Evolutionary conservation across 352 stramenopile species (phyloP).

Genomic region (Phytophthora rubi): DNA sequence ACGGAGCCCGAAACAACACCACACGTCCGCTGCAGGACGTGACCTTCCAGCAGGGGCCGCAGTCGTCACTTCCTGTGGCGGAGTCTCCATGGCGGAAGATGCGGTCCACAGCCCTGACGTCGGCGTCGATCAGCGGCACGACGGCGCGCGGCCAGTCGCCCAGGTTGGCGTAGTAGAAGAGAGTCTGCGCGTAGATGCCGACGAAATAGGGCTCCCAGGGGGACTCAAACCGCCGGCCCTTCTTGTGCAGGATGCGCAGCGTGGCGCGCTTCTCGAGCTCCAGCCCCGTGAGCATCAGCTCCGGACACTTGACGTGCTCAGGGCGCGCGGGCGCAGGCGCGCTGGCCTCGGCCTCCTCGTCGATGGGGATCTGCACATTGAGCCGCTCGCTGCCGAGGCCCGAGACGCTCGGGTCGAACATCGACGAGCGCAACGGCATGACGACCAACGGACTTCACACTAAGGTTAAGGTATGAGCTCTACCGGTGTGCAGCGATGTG

Average conservation of each 20-base stretch:
- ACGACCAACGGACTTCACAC: neutral
- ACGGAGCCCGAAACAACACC: slow-evolving; percentile 69
- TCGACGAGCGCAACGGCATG: slow-evolving; percentile 28
- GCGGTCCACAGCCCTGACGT: slow-evolving; percentile 61
- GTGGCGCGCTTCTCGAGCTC: slow-evolving; percentile 53
- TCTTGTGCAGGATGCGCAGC: slow-evolving; percentile 63
- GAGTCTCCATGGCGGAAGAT: slow-evolving; percentile 50
- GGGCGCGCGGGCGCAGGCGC: slow-evolving; percentile 3
- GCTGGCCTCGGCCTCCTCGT: slow-evolving; percentile 12
- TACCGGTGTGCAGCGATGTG: neutral
- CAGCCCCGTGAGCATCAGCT: slow-evolving; percentile 51
- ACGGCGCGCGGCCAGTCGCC: slow-evolving; percentile 58
- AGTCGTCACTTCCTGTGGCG: slow-evolving; percentile 45
- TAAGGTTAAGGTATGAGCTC: neutral
- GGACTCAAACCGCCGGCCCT: slow-evolving; percentile 72
- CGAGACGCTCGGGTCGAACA: slow-evolving; percentile 28
- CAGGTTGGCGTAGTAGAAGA: slow-evolving; percentile 74
- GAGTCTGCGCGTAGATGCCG: slow-evolving; percentile 59
- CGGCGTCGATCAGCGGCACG: slow-evolving; percentile 55
- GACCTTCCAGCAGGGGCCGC: slow-evolving; percentile 77
- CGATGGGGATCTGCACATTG: slow-evolving; percentile 24
- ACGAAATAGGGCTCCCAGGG: slow-evolving; percentile 67
- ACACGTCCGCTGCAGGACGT: slow-evolving; percentile 61
- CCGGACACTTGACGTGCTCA: slow-evolving; percentile 47
- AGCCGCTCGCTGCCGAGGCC: slow-evolving; percentile 19